Conservation (phyloP, 768 basidiomycete species). For the Trametes sanguinea region DNA sequence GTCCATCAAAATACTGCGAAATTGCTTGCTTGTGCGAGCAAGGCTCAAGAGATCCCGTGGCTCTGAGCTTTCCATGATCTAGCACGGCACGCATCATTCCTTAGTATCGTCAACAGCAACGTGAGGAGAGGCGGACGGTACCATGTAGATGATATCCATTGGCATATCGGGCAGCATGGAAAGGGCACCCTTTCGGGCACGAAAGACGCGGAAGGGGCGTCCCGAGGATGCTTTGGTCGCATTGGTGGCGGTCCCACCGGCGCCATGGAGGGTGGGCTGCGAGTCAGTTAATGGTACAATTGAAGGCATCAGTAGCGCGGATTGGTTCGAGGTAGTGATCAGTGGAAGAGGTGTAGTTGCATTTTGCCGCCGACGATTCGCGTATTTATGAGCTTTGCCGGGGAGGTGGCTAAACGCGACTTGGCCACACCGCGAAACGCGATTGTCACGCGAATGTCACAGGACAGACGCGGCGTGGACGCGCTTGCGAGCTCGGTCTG, state of each 20-base stretch:
- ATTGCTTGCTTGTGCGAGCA: constrained; percentile 37
- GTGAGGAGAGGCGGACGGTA: not conserved
- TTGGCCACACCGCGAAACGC: constrained; percentile 5
- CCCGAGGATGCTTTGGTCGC: too few species aligned
- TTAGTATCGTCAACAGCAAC: not conserved
- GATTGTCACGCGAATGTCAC: not conserved
- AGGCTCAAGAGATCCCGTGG: constrained; percentile 44
- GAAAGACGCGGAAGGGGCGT: not conserved
- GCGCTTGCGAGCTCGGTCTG: not conserved
- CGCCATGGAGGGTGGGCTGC: too few species aligned
- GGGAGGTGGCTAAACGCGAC: not conserved
- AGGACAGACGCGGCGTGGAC: not conserved
- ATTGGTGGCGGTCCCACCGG: too few species aligned
- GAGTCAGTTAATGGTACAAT: too few species aligned
- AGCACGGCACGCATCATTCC: constrained; percentile 3
- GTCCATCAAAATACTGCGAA: constrained; percentile 38
- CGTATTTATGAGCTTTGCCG: not conserved
- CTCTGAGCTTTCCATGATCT: constrained; percentile 43
- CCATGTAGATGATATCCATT: not conserved
- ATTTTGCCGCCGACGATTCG: too few species aligned
- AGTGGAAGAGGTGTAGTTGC: too few species aligned
- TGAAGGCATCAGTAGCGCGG: too few species aligned
- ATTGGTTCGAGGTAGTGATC: too few species aligned
- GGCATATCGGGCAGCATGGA: not conserved
- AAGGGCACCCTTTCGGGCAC: not conserved